Evolutionary conservation across 2,329 filamentous ascomycete species (phyloP), one percentile per base, ranked within the genome.

Genomic region (Botrytis squamosa): DNA sequence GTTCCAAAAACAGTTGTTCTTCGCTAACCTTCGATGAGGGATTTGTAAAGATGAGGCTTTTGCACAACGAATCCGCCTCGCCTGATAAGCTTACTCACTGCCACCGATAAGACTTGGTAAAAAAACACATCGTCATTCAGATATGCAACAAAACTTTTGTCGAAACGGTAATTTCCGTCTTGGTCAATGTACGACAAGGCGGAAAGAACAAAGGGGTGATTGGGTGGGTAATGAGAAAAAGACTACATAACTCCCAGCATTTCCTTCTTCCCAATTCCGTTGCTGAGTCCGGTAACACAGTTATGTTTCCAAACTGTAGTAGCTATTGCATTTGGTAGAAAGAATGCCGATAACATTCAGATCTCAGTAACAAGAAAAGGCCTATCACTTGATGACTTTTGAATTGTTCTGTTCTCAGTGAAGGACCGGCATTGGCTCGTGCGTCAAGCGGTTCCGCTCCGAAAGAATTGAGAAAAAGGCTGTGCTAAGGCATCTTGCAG

Each of bases 61-160:
- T 57, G 66, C 42, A 49, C 33, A n/a, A 66, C 29, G 12, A 59
- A 57, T 42, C 66, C 38, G 38, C 49, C 60, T 72, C 70, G 60
- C 46, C 44, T 68, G 70, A 72, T 72, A 72, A 72, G 70, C 70
- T 59, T 46, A 55, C n/a, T 66, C 49, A 68, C 62, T 55, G 52
- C 49, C 49, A 55, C 38, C 42, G 71, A 72, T 72, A 72, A 72
- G 71, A 72, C 71, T 68, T 72, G 49, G 57, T 36, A 72, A 72
- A 72, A 72, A 72, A 72, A 72, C 71, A 33, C 70, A 68, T 68
- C 71, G 71, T 72, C 71, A 72, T 72, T 68, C 64, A 68, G 71
- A 68, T 29, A 33, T 72, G 71, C 71, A 72, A 72, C 71, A 72
- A 72, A 72, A 72, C 64, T 72, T 70, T 59, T 60, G 71, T 59